Base-by-base conservation (phyloP, 2,329 filamentous ascomycete species). In the Fusarium lateritium region DNA sequence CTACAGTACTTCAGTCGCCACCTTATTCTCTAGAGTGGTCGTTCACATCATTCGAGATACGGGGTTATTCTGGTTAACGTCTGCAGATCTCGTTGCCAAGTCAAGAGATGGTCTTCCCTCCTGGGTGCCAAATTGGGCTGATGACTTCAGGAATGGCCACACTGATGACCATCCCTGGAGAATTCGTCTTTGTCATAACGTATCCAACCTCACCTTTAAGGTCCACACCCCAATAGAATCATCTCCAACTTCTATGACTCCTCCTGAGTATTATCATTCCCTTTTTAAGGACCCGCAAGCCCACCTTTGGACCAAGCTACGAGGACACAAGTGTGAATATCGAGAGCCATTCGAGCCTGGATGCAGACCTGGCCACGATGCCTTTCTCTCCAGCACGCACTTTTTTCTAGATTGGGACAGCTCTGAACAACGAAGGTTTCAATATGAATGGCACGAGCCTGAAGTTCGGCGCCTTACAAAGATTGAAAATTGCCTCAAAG, bases 71-170 rank as follows among this genome's bases (percentile, higher is more conserved):
- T 72, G 68, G 68, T 45, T 72, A 42, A 71, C 60, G 6, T 69
- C 65, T 8, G 45, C 52, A 2, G 70, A 72, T 21, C 53, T 72
- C 8, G 38, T 52, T 2, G 57, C 59, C 11, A 71, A 71, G n/a
- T 65, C 55, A 21, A 50, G 62, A 39, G 62, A 69, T 17, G 59
- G 59, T 10, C 65, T 71, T n/a, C 70, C 70, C 3, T 71, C 70
- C 2, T 72, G 70, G 70, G 65, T 69, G 9, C 70, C 70, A 17
- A 71, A 71, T 47, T 72, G 70, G 70, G 40, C 52, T 3, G 69
- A 69, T 24, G 59, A 55, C 6, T 69, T 71, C 47, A 38, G 36
- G 17, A 46, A 22, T 7, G 56, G 51, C 10, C 54, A 70, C 26
- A 34, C 53, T 8, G 39, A 51, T 8, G 53, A 26, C 15, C 15